Conservation (phyloP, 805 yeast genomes). For the Dipodascus albidus region DNA sequence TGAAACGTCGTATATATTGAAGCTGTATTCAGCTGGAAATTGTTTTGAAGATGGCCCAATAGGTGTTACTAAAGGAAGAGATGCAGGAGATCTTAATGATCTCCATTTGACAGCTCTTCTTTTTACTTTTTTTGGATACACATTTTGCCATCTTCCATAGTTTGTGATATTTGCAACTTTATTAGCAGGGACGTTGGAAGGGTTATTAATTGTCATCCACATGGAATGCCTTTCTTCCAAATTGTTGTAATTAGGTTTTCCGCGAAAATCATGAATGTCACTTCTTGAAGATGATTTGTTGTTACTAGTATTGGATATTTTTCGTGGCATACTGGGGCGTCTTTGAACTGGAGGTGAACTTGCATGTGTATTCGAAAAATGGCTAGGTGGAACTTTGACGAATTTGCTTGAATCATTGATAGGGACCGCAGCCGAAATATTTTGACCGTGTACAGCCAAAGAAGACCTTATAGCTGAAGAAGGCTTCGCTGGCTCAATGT, state of each 20-base stretch:
- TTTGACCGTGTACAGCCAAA: not conserved
- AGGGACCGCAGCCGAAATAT: not conserved
- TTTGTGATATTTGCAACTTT: constrained; percentile 45
- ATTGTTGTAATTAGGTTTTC: not conserved
- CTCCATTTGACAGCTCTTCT: constrained; percentile 79
- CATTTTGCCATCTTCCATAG: constrained; percentile 87
- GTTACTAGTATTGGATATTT: not conserved
- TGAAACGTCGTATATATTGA: constrained; percentile 73
- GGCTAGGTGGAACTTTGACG: not conserved
- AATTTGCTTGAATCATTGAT: not conserved
- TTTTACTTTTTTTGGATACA: constrained; percentile 62
- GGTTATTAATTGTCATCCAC: constrained; percentile 64
- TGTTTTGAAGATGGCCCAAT: constrained; percentile 63
- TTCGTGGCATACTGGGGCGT: not conserved
- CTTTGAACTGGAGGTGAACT: not conserved
- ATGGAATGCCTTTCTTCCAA: constrained; percentile 21
- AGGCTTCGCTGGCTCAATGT: not conserved
- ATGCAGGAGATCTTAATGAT: constrained; percentile 86
- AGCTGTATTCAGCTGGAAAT: constrained; percentile 60
- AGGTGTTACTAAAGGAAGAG: constrained; percentile 72
- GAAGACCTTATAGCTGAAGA: not conserved
- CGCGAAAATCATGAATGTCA: not conserved
- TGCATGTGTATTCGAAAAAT: not conserved
- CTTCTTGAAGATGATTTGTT: not conserved
- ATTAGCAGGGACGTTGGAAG: constrained; percentile 53